phyloP scores from a whole-genome alignment of 2,329 filamentous ascomycete genomes.

The Neopestalotiopsis rosae region DNA sequence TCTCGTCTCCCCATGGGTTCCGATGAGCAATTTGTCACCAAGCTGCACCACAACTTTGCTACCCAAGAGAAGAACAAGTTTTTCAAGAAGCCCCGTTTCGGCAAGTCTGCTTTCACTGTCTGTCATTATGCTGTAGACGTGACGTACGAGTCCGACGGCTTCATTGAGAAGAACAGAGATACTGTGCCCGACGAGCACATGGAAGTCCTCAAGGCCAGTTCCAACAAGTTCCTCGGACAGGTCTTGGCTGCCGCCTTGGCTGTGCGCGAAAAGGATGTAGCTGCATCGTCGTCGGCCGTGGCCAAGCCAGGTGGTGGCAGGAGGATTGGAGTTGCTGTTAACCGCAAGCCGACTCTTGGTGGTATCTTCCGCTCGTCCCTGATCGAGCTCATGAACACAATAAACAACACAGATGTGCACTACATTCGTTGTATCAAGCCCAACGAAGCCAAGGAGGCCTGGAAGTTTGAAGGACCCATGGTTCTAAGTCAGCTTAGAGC shows the following conservation, averaged over 20 bases:
- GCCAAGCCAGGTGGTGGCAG: constrained; percentile 82
- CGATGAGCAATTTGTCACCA: constrained; percentile 95
- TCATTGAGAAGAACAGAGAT: constrained; percentile 99
- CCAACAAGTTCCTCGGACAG: constrained; percentile 82
- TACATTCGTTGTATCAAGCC: constrained; percentile 99
- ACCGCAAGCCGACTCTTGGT: constrained; percentile 94
- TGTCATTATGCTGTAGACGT: constrained; percentile 98
- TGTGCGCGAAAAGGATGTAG: constrained; percentile 87
- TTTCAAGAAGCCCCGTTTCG: constrained; percentile 98
- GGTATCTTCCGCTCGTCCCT: constrained; percentile 98
- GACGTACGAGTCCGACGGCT: constrained; percentile 97
- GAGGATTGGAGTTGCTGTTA: constrained; percentile 89
- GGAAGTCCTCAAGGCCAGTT: constrained; percentile 84
- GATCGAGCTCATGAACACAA: constrained; percentile 97
- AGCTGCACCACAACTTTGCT: constrained; percentile 92
- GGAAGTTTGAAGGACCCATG: constrained; percentile 99
- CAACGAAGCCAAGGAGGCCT: constrained; percentile 94
- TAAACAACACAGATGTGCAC: constrained; percentile 97
- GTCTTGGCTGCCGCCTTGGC: constrained; percentile 85
- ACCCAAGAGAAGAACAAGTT: constrained; percentile 85
- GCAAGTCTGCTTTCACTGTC: constrained; percentile 96
- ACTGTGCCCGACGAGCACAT: constrained; percentile 98
- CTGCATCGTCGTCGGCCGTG: constrained; percentile 68
- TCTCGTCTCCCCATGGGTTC: constrained; percentile 96
- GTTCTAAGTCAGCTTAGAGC: constrained; percentile 95